A percentile compares a stretch with the other conserved stretches of the same genome.
These are phyloP conservation scores for Phytophthora cactorum DNA, from an alignment of 352 stramenopile genomes.

Conservation along the genomic window DNA sequence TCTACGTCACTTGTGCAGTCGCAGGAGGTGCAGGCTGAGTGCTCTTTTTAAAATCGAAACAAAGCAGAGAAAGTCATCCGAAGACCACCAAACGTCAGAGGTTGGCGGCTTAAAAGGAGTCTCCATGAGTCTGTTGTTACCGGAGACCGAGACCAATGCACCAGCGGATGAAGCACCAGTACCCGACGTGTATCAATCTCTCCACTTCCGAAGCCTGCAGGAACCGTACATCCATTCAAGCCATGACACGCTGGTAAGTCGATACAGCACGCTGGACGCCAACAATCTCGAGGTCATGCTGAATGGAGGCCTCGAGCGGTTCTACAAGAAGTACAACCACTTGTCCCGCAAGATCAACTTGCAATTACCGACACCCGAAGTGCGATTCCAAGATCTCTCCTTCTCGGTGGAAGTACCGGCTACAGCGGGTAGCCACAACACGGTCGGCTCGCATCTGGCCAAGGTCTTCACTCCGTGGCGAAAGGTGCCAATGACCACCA, in stretches of 20 bases:
- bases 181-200: constrained; percentile 52
- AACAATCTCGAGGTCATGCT: constrained; percentile 73
- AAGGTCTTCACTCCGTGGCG: constrained; percentile 61
- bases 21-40: neutral
- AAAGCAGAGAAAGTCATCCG: neutral
- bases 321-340: constrained; percentile 88
- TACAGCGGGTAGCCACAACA: constrained; percentile 46
- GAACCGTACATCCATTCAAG: constrained; percentile 64
- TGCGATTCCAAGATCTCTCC: constrained; percentile 80
- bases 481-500: constrained; percentile 41
- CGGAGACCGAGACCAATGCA: constrained; percentile 71
- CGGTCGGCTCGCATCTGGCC: constrained; percentile 60
- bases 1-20: neutral
- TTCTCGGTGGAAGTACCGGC: constrained; percentile 67
- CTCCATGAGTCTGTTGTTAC: constrained; percentile 76
- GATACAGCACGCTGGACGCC: constrained; percentile 55
- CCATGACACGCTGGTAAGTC: constrained; percentile 34
- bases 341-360: constrained; percentile 71
- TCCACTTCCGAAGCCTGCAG: constrained; percentile 75
- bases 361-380: constrained; percentile 44
- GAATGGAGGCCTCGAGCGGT: constrained; percentile 68
- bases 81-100: neutral
- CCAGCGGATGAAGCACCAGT: constrained; percentile 45
- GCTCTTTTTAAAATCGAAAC: neutral
- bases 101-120: neutral